Percentiles rank a stretch among this genome's conserved stretches.
Evolutionary conservation across 441 rosid species (phyloP).

Genomic region (Mallotus japonicus): DNA sequence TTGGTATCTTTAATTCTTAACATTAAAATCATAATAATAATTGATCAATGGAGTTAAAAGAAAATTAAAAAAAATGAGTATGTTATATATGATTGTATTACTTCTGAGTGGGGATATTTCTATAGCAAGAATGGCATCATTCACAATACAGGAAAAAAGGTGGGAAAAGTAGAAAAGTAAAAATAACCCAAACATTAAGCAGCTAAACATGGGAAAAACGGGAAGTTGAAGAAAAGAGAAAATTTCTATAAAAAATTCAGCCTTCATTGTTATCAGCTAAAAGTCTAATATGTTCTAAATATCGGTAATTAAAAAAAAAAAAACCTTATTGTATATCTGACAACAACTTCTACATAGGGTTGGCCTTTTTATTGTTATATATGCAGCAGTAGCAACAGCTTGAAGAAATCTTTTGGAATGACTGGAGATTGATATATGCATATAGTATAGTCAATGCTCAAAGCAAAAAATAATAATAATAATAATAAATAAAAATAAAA

Average conservation of each 20-base stretch:
- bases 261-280: background rate
- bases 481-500: no score
- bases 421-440: constrained; percentile 3
- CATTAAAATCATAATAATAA: no score
- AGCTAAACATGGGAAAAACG: background rate
- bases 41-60: no score
- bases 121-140: background rate
- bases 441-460: background rate
- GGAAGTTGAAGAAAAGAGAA: background rate
- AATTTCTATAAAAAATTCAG: background rate
- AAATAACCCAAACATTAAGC: no score
- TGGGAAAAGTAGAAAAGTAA: background rate
- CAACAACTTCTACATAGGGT: background rate
- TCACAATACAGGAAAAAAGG: background rate
- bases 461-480: no score
- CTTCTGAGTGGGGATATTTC: background rate
- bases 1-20: no score
- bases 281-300: no score
- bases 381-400: background rate
- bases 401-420: constrained; percentile 13
- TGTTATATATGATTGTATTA: background rate
- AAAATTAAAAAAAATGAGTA: no score
- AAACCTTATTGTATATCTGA: background rate
- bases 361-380: no score
- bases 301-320: no score